Percentiles rank a stretch among this genome's conserved stretches.
phyloP scores from a whole-genome alignment of 257 asterid species.

The Paulownia fortunei region DNA sequence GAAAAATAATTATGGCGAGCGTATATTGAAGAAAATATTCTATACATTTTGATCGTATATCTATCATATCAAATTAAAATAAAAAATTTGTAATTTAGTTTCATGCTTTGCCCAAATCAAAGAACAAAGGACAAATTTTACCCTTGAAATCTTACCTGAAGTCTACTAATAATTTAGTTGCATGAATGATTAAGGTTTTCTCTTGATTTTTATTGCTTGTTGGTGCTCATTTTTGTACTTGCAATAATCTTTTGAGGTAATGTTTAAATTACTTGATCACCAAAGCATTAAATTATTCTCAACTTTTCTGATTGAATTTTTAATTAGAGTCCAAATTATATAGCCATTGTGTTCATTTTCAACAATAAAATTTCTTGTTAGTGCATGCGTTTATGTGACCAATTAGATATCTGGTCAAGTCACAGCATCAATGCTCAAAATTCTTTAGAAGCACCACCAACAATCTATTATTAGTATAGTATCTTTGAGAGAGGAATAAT shows the following conservation, averaged over 20 bases:
- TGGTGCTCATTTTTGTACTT: not conserved
- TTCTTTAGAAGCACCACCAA: too few species aligned
- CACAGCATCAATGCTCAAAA: constrained; percentile 4
- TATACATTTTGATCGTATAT: not conserved
- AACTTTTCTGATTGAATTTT: not conserved
- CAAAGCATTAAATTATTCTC: not conserved
- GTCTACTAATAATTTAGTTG: not conserved
- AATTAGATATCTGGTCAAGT: constrained; percentile 22
- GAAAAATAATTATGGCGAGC: not conserved
- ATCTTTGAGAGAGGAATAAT: too few species aligned
- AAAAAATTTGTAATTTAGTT: not conserved
- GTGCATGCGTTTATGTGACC: constrained; percentile 28
- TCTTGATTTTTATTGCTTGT: not conserved
- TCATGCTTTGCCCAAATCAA: not conserved
- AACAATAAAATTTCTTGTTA: constrained; percentile 2
- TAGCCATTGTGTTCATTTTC: not conserved
- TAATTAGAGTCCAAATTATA: not conserved
- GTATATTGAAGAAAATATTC: not conserved
- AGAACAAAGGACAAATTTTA: not conserved
- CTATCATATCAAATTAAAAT: not conserved
- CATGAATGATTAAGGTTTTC: not conserved
- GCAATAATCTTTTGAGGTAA: not conserved
- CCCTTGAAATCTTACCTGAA: not conserved
- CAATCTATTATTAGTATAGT: too few species aligned
- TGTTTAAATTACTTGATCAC: not conserved